Evolutionary conservation across 371 early-diverging fungal species (phyloP).

Genomic region (Funneliformis caledonium): DNA sequence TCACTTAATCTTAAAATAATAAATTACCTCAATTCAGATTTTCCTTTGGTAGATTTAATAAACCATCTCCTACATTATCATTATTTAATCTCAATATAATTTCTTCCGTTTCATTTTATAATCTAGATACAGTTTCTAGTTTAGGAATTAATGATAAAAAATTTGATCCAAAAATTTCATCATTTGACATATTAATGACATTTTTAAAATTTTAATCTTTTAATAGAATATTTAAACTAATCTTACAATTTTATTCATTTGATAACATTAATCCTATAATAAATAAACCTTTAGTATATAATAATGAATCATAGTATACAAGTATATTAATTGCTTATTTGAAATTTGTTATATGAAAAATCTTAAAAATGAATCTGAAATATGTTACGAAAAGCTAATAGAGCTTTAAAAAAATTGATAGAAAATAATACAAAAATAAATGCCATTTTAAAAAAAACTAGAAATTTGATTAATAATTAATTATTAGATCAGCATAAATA

Average conservation of each 20-base stretch:
- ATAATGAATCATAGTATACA: conserved; percentile 41
- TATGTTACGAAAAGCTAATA: conserved; percentile 24
- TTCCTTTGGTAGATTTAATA: background rate
- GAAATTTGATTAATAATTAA: background rate
- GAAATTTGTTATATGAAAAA: conserved; percentile 6
- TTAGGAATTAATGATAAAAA: background rate
- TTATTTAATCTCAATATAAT: background rate
- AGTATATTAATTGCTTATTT: conserved; percentile 44
- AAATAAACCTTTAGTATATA: background rate
- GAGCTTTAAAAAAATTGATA: conserved; percentile 12
- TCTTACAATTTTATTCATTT: conserved; percentile 2
- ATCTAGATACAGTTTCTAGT: background rate
- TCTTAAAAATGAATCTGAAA: conserved; percentile 19
- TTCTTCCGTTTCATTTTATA: background rate
- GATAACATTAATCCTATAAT: background rate
- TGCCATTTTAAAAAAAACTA: background rate
- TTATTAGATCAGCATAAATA: too few species aligned
- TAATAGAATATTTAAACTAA: background rate
- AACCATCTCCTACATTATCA: background rate
- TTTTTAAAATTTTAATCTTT: background rate
- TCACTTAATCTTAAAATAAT: background rate
- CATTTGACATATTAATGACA: background rate
- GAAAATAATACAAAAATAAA: background rate
- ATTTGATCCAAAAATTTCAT: background rate
- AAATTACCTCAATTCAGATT: background rate